phyloP scores from a whole-genome alignment of 148 eudicot genomes.

The Camellia sinensis region DNA sequence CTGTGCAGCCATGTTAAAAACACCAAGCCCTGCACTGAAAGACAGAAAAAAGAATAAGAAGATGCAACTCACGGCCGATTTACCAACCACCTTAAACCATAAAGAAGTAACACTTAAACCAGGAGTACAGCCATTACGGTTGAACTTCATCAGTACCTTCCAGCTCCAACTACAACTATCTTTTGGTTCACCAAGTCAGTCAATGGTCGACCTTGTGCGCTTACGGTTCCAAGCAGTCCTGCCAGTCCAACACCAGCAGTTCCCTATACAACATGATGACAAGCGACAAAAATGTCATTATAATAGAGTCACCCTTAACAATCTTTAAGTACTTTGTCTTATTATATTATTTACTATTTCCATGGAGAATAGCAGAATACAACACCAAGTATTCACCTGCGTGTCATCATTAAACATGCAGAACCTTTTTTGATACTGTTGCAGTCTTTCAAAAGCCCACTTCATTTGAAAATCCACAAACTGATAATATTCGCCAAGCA shows the following conservation, averaged over 20 bases:
- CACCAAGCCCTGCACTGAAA: slow-evolving; percentile 99
- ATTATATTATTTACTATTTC: not conserved
- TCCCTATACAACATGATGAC: slow-evolving; percentile 47
- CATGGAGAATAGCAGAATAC: not conserved
- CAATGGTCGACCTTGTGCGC: slow-evolving; percentile 91
- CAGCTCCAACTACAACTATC: slow-evolving; percentile 95
- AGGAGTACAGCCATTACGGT: not conserved
- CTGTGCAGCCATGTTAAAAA: slow-evolving; percentile 83
- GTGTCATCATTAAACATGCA: too few relatives aligned
- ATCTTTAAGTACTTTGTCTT: not conserved
- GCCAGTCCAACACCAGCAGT: slow-evolving; percentile 99
- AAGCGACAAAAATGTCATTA: not conserved
- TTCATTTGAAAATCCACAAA: too few relatives aligned
- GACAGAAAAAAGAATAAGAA: slow-evolving; percentile 18
- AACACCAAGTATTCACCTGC: too few relatives aligned
- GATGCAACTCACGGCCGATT: not conserved
- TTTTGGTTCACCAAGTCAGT: slow-evolving; percentile 84
- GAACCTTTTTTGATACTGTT: too few relatives aligned
- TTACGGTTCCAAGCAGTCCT: slow-evolving; percentile 88
- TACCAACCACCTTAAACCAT: slow-evolving; percentile 6
- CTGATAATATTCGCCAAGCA: too few relatives aligned
- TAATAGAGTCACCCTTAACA: not conserved
- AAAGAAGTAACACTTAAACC: slow-evolving; percentile 6
- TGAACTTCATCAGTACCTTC: slow-evolving; percentile 52
- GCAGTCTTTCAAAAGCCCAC: too few relatives aligned